Evolutionary conservation across 176 grass and related monocot species (phyloP), one percentile per base, ranked within the genome.

Genomic region (Carex pumila): DNA sequence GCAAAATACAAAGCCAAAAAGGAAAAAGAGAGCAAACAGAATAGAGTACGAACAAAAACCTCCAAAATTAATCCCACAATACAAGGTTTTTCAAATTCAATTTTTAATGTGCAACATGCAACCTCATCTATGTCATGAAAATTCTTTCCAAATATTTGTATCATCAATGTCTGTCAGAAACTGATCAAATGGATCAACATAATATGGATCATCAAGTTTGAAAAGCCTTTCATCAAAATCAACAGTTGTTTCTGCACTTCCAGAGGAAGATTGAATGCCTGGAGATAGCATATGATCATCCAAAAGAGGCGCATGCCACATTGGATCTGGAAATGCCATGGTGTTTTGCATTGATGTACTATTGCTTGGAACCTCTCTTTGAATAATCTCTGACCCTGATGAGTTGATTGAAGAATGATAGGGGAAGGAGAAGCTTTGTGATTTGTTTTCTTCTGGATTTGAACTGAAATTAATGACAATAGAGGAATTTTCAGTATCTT

Each of bases 381-480:
- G 37, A 45, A 45, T 12, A 47, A 47, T 36, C 18, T 71, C 68
- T 47, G 87, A 17, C 18, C 31, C 69, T 69, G 3, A 2, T 54
- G 5, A 31, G n/a, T 57, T 25, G 60, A 83, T 36, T 19, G 65
- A 71, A 70, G 83, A 71, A 72, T 45, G 32, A 71, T 56, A 72
- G 7, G 82, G 57, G 45, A 57, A 59, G 53, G 66, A 29, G 29
- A 39, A 61, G 50, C 30, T 43, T 61, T 71, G 79, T 36, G 57
- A 83, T 15, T 15, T 19, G 15, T 32, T 85, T 58, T 30, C 55
- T n/a, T 25, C 62, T 2, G 83, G 55, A 68, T 22, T 86, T 17
- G 81, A 61, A 62, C 75, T 74, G 65, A 81, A 85, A 80, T 87
- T 66, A 57, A 92, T 49, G 64, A 84, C 66, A 41, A 61, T 7